phyloP scores from a whole-genome alignment of 768 basidiomycete genomes.

The Russula abietina region DNA sequence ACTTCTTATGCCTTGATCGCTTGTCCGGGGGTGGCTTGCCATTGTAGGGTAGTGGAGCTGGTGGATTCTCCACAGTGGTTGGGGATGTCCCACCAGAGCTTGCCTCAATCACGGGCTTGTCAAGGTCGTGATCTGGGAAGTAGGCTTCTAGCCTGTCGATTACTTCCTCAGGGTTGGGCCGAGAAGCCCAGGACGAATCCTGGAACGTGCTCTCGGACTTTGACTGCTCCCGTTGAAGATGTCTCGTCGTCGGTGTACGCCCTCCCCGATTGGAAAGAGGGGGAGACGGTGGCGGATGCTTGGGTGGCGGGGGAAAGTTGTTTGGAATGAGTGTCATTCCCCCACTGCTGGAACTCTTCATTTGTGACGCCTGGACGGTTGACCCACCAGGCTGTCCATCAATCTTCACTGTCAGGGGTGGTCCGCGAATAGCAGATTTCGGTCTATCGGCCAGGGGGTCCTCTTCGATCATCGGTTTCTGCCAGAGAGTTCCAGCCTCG shows the following conservation, averaged over 20 bases:
- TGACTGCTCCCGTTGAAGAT: conserved; percentile 23
- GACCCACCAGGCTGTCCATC: conserved; percentile 27
- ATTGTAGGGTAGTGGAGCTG: conserved; percentile 30
- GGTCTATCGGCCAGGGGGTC: conserved; percentile 6
- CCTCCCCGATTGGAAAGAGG: conserved; percentile 19
- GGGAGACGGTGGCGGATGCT: conserved; percentile 28
- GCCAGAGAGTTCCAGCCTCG: conserved; percentile 44
- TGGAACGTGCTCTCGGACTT: conserved; percentile 54
- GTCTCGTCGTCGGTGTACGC: conserved; percentile 27
- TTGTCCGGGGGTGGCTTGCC: conserved; percentile 28
- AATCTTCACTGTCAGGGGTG: conserved; percentile 25
- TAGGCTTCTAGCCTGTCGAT: conserved; percentile 89
- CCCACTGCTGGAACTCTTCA: conserved; percentile 26
- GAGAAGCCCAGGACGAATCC: conserved; percentile 79
- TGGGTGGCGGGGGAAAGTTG: conserved; percentile 26
- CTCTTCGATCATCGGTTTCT: conserved; percentile 34
- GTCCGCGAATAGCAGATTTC: conserved; percentile 20
- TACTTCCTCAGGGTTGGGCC: conserved; percentile 88
- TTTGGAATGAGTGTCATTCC: conserved; percentile 35
- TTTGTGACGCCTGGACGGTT: conserved; percentile 27
- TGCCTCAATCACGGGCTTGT: conserved; percentile 91
- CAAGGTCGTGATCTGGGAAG: conserved; percentile 94
- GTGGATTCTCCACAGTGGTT: conserved; percentile 49
- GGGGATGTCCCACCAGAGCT: conserved; percentile 76
- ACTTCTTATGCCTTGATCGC: conserved; percentile 70